These are phyloP conservation scores for Debaryomycetaceae sp. DNA, from an alignment of 1,139 yeast genomes.

Conservation along the genomic window DNA sequence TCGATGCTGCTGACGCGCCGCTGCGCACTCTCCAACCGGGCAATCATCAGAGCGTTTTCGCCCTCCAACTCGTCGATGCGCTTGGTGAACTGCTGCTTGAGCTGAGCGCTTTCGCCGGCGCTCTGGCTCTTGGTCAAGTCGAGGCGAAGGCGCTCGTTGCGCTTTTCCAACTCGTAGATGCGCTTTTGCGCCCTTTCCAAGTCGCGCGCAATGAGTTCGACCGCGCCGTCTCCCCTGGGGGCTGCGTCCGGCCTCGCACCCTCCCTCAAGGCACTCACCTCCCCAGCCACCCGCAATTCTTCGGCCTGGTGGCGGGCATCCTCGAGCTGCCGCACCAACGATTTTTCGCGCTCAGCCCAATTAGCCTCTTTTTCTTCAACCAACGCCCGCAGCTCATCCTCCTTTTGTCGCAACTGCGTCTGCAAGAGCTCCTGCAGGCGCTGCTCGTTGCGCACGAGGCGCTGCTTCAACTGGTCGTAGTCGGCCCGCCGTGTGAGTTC, in stretches of 20 bases:
- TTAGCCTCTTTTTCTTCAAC: constrained; percentile 62
- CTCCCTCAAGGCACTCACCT: constrained; percentile 46
- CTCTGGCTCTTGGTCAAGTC: constrained; percentile 54
- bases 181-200: constrained; percentile 69
- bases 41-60: constrained; percentile 61
- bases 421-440: constrained; percentile 50
- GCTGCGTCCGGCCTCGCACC: constrained; percentile 18
- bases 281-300: constrained; percentile 52
- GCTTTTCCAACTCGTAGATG: constrained; percentile 64
- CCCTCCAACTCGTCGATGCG: constrained; percentile 57
- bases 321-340: constrained; percentile 38
- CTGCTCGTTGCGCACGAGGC: constrained; percentile 56
- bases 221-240: constrained; percentile 25
- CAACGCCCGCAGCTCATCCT: constrained; percentile 54
- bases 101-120: constrained; percentile 30
- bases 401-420: constrained; percentile 49
- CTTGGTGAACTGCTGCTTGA: constrained; percentile 32
- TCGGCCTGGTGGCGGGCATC: constrained; percentile 47
- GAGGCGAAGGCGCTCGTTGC: constrained; percentile 71
- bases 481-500: constrained; percentile 67
- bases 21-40: constrained; percentile 55
- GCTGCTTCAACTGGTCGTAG: constrained; percentile 68
- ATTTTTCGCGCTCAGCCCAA: constrained; percentile 51
- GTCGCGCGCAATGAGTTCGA: constrained; percentile 68
- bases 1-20: constrained; percentile 26